These are phyloP conservation scores for Exidia glandulosa DNA, from an alignment of 768 basidiomycete species.

Conservation along the genomic window DNA sequence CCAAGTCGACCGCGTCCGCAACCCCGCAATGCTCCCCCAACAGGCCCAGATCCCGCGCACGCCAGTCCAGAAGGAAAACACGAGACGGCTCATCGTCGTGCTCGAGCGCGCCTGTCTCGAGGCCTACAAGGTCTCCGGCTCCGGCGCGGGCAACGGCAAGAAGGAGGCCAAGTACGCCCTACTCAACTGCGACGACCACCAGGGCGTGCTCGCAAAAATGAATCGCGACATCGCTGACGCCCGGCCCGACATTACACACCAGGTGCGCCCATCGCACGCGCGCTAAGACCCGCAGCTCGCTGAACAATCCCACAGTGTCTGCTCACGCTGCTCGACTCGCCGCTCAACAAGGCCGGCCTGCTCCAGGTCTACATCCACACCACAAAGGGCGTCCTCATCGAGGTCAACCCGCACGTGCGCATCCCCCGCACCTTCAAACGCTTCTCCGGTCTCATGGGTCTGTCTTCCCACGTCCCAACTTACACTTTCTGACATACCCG, in stretches of 20 bases:
- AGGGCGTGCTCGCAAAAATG: constrained; percentile 95
- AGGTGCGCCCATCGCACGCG: constrained; percentile 35
- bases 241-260: constrained; percentile 98
- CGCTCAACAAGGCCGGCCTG: constrained; percentile 92
- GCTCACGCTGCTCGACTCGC: constrained; percentile 91
- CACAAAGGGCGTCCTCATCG: constrained; percentile 89
- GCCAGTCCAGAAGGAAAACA: constrained; percentile 29
- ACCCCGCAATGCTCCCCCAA: constrained; percentile 22
- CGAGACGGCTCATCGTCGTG: constrained; percentile 72
- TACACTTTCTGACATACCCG: neutral
- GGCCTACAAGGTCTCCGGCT: constrained; percentile 75
- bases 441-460: constrained; percentile 97
- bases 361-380: constrained; percentile 99
- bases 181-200: constrained; percentile 97
- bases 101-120: constrained; percentile 93
- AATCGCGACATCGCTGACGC: constrained; percentile 98
- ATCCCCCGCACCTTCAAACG: constrained; percentile 98
- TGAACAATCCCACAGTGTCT: constrained; percentile 70
- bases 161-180: constrained; percentile 91
- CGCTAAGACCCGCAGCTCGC: neutral
- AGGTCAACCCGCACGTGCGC: constrained; percentile 95
- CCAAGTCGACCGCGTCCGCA: constrained; percentile 3
- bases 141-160: constrained; percentile 28
- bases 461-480: constrained; percentile 9
- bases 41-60: constrained; percentile 26